Conservation (phyloP, 345 rosid species). For the Eucalyptus curtisii region DNA sequence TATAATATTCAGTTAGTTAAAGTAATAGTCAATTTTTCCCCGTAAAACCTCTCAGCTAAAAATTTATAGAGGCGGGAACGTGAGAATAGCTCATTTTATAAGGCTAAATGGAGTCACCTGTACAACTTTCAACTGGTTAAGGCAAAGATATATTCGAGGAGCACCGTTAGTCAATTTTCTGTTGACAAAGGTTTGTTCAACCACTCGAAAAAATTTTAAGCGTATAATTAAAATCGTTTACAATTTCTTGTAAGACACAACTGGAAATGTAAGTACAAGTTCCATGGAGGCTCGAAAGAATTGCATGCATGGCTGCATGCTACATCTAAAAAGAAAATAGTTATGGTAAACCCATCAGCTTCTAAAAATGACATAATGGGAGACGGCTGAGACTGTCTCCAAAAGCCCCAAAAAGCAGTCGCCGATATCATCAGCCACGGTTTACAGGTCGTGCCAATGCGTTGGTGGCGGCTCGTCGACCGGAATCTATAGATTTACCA, state of each 20-base stretch:
- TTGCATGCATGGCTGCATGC: neutral
- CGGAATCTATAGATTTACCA: neutral
- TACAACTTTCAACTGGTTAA: neutral
- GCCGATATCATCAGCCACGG: neutral
- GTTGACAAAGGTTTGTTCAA: neutral
- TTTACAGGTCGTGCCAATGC: neutral
- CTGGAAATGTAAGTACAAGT: neutral
- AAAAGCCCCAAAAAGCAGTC: neutral
- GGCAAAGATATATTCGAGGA: neutral
- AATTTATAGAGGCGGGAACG: neutral
- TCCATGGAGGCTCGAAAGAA: neutral
- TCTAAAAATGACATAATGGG: neutral
- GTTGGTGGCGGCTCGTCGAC: neutral
- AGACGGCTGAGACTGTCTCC: neutral
- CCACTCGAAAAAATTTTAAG: neutral
- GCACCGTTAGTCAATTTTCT: neutral
- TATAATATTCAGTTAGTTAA: neutral
- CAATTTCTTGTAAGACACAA: neutral
- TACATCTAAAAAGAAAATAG: neutral
- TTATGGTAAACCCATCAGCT: neutral
- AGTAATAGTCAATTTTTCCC: neutral
- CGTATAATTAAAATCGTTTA: neutral
- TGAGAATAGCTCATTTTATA: neutral
- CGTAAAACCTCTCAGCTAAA: neutral
- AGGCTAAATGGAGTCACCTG: neutral